A percentile compares a stretch with the other conserved stretches of the same genome.
These are phyloP conservation scores for Globisporangium iwayamae DNA, from an alignment of 352 stramenopile genomes.

Conservation along the genomic window DNA sequence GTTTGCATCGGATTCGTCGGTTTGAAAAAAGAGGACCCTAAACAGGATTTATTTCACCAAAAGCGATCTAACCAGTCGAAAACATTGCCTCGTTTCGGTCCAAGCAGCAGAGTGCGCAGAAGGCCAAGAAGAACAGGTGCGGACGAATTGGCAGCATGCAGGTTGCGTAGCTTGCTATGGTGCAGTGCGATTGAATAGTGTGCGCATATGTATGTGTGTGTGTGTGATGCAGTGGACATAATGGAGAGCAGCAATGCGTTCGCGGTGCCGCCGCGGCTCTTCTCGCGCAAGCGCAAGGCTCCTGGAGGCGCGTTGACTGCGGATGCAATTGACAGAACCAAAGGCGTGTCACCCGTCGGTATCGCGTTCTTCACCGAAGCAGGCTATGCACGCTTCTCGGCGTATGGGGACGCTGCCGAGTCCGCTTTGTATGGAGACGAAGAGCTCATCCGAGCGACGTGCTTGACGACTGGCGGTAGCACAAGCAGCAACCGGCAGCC, in stretches of 20 bases:
- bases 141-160: no score
- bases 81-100: no score
- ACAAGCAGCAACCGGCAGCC: not conserved
- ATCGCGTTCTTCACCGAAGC: slow-evolving; percentile 33
- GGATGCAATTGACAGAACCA: not conserved
- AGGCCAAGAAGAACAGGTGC: no score
- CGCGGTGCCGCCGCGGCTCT: slow-evolving; percentile 39
- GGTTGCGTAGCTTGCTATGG: no score
- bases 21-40: no score
- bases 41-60: no score
- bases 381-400: slow-evolving; percentile 36
- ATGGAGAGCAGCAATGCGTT: slow-evolving; percentile 36
- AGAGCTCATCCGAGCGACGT: slow-evolving; percentile 23
- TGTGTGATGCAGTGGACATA: no score
- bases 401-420: slow-evolving; percentile 21
- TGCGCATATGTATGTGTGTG: no score
- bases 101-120: no score
- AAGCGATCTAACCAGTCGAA: no score
- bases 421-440: slow-evolving; percentile 25
- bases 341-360: not conserved
- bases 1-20: no score
- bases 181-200: no score
- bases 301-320: not conserved
- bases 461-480: slow-evolving; percentile 16
- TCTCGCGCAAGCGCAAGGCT: slow-evolving; percentile 39